Conservation (phyloP, 805 yeast species). For the Saitoella complicata region DNA sequence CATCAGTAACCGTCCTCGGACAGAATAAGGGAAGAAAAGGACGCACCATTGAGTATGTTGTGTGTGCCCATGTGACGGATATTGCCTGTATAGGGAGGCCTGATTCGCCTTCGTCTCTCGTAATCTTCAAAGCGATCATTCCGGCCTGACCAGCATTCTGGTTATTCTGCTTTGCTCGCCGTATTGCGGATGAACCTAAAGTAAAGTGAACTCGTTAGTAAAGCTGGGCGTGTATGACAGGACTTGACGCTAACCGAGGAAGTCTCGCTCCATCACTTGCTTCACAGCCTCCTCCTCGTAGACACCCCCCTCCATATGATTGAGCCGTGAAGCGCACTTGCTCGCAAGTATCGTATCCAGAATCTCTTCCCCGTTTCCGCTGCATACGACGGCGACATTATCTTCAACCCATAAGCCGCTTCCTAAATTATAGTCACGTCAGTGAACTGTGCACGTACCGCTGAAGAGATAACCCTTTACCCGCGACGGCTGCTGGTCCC, state of each 20-base stretch:
- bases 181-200: too few relatives aligned
- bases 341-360: slow-evolving; percentile 17
- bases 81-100: neutral
- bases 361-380: slow-evolving; percentile 25
- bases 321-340: slow-evolving; percentile 1
- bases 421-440: too few relatives aligned
- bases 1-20: too few relatives aligned
- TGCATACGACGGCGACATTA: neutral
- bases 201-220: too few relatives aligned
- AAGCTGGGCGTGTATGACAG: too few relatives aligned
- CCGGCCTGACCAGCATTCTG: slow-evolving; percentile 6
- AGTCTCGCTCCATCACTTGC: neutral
- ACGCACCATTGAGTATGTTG: slow-evolving; percentile 7
- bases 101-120: neutral
- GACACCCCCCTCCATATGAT: neutral
- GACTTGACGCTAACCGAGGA: slow-evolving; percentile 1
- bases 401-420: slow-evolving; percentile 17
- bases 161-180: neutral
- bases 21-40: too few relatives aligned
- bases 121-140: slow-evolving; percentile 3
- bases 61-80: slow-evolving; percentile 7
- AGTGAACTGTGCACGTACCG: slow-evolving; percentile 2
- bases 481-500: slow-evolving; percentile 26
- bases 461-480: too few relatives aligned
- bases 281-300: neutral